A percentile compares a stretch with the other conserved stretches of the same genome.
Conservation (phyloP, 495 filamentous ascomycete species). For the Hypoxylon intermedium region DNA sequence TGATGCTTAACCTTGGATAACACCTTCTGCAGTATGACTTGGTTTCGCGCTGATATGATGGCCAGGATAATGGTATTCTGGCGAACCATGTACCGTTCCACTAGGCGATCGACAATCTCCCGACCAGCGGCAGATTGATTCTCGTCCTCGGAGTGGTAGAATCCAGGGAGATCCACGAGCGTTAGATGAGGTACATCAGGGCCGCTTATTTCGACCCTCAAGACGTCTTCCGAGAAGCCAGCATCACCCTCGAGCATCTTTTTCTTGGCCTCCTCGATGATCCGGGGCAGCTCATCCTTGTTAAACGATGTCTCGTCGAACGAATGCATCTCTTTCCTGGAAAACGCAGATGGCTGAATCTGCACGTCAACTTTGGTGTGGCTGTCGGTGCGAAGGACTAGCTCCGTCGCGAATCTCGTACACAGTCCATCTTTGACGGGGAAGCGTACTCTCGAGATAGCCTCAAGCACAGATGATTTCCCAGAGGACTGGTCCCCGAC, state of each 20-base stretch:
- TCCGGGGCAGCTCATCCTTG: slow-evolving; percentile 50
- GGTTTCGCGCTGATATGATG: slow-evolving; percentile 61
- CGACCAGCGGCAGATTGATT: slow-evolving; percentile 53
- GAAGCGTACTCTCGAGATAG: slow-evolving; percentile 73
- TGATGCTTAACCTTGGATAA: slow-evolving; percentile 48
- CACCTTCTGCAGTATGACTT: slow-evolving; percentile 59
- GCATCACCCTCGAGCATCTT: slow-evolving; percentile 43
- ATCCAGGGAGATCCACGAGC: slow-evolving; percentile 70
- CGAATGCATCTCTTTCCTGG: slow-evolving; percentile 25
- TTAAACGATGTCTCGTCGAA: slow-evolving; percentile 43
- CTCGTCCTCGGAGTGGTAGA: slow-evolving; percentile 58
- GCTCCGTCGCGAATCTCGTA: slow-evolving; percentile 72
- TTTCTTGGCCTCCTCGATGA: slow-evolving; percentile 52
- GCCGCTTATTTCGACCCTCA: slow-evolving; percentile 67
- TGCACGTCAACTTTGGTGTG: slow-evolving; percentile 35
- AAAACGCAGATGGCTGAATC: slow-evolving; percentile 38
- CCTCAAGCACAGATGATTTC: slow-evolving; percentile 78
- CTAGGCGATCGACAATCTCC: slow-evolving; percentile 58
- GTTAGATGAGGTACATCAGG: slow-evolving; percentile 68
- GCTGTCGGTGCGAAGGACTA: slow-evolving; percentile 55
- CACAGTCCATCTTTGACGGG: slow-evolving; percentile 69
- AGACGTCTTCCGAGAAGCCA: slow-evolving; percentile 65
- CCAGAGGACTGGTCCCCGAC: slow-evolving; percentile 75
- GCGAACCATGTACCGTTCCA: slow-evolving; percentile 64
- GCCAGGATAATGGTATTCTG: slow-evolving; percentile 64